Conservation (phyloP, 164 flowering plant species). For the Aristolochia fimbriata region DNA sequence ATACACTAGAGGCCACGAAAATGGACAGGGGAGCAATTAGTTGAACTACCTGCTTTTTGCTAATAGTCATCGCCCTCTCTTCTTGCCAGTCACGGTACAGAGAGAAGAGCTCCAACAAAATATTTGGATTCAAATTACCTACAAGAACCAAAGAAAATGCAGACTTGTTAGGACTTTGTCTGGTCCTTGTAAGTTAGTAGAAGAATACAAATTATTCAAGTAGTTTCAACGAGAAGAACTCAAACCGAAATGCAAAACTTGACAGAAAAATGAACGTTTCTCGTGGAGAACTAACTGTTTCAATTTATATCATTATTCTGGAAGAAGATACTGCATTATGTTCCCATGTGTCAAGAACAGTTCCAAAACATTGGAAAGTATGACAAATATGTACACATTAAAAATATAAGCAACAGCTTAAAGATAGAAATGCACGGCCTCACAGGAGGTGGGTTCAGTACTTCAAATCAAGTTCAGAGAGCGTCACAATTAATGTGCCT, state of each 20-base stretch:
- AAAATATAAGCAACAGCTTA: no score
- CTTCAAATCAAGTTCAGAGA: no score
- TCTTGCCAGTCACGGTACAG: conserved; percentile 88
- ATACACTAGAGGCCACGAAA: no score
- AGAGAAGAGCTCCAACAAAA: conserved; percentile 74
- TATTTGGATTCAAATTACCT: conserved; percentile 73
- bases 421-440: no score
- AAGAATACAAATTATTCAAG: background rate
- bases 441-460: no score
- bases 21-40: no score
- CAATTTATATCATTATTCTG: background rate
- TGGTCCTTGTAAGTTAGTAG: background rate
- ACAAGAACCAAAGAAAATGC: background rate
- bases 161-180: background rate
- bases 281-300: background rate
- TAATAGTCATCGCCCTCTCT: conserved; percentile 48
- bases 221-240: background rate
- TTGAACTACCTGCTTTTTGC: conserved; percentile 58
- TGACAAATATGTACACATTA: no score
- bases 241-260: conserved; percentile 1
- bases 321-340: no score
- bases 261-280: background rate
- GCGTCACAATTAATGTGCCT: no score
- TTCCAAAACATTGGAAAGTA: no score
- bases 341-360: no score